These are phyloP conservation scores for Arabidopsis hybrid DNA, from an alignment of 441 rosid genomes.

Conservation along the genomic window DNA sequence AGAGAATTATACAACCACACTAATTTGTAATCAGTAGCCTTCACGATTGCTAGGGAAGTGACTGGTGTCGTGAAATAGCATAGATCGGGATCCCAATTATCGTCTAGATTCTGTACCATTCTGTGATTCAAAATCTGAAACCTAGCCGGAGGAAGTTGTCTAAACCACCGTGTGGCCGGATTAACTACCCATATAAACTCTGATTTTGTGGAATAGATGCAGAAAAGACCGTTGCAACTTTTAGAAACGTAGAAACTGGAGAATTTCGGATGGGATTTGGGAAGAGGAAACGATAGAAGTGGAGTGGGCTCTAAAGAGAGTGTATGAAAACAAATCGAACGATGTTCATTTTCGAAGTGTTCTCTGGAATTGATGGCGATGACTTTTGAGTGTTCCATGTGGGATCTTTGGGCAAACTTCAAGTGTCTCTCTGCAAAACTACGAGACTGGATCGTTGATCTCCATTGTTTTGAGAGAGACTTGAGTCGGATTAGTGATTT, in stretches of 20 bases:
- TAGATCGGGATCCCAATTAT: neutral
- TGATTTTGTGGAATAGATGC: neutral
- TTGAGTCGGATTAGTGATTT: constrained; percentile 26
- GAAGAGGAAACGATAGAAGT: neutral
- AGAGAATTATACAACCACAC: constrained; percentile 35
- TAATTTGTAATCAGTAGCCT: constrained; percentile 17
- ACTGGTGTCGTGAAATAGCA: neutral
- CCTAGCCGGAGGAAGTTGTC: constrained; percentile 33
- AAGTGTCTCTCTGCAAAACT: constrained; percentile 22
- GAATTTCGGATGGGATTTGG: neutral
- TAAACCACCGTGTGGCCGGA: constrained; percentile 14
- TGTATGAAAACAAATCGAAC: neutral
- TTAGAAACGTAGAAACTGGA: neutral
- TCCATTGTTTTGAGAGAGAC: constrained; percentile 34
- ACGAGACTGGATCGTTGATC: constrained; percentile 5
- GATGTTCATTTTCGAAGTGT: neutral
- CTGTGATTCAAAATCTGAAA: constrained; percentile 20
- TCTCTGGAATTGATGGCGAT: neutral
- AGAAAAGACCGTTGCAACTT: constrained; percentile 24
- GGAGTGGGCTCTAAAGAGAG: constrained; percentile 4
- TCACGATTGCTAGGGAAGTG: neutral
- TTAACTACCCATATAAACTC: constrained; percentile 10
- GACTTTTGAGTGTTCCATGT: neutral
- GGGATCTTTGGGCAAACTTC: constrained; percentile 12
- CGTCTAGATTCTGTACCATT: neutral